Conservation (phyloP, 345 rosid genomes). For the Erucastrum elatum region DNA sequence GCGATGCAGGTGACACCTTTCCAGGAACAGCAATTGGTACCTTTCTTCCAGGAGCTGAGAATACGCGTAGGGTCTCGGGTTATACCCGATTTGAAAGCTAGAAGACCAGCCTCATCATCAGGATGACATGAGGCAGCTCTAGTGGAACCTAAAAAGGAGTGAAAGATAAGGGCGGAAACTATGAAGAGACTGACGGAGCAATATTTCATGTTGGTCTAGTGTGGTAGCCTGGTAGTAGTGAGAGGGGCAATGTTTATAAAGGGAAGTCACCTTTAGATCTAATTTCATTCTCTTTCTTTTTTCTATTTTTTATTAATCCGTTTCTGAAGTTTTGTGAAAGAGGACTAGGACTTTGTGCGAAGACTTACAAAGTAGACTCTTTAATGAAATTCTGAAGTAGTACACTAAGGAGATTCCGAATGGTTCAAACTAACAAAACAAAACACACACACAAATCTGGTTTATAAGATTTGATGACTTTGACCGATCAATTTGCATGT, state of each 20-base stretch:
- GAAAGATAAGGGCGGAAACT: constrained; percentile 11
- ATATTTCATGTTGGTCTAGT: constrained; percentile 2
- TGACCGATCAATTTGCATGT: neutral
- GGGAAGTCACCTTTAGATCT: neutral
- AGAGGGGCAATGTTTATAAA: constrained; percentile 4
- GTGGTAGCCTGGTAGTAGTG: neutral
- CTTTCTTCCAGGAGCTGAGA: neutral
- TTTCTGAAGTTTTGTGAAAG: too few species aligned
- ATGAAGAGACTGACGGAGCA: constrained; percentile 13
- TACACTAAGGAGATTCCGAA: too few species aligned
- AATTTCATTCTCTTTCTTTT: too few species aligned
- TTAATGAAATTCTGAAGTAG: too few species aligned
- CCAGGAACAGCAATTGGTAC: neutral
- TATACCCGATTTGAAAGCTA: too few species aligned
- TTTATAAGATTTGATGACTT: neutral
- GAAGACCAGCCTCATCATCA: too few species aligned
- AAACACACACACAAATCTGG: too few species aligned
- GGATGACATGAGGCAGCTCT: constrained; percentile 25
- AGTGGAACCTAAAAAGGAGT: constrained; percentile 15
- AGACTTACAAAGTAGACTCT: too few species aligned
- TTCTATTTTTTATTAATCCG: too few species aligned
- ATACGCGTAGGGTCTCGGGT: neutral
- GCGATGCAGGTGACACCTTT: neutral
- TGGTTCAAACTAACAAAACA: too few species aligned
- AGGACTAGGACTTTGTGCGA: too few species aligned